Base-by-base conservation (phyloP, 2,329 filamentous ascomycete genomes). In the Cadophora sp. region DNA sequence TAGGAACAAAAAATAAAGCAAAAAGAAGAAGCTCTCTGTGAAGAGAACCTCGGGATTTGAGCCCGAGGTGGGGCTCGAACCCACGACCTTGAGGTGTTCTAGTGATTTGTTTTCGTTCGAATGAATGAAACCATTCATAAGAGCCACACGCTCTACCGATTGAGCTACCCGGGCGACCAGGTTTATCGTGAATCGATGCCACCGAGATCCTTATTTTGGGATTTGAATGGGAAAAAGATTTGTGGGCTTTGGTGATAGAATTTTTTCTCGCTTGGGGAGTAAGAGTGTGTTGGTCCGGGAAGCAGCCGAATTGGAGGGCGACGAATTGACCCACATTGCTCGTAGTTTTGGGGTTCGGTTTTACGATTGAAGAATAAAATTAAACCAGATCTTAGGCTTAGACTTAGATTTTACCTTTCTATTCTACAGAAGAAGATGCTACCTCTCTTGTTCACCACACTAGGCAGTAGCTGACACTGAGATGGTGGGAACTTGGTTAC, bases 71-170 rank as follows among this genome's bases (percentile, higher is more conserved):
- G 48, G 48, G 24, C 48, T 51, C 48, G 48, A 51, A 51, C 48
- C 48, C 48, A 51, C 48, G 48, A 51, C 48, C 48, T 51, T 51
- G 48, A 51, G 48, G 48, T 51, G 24, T 27, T 45, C 14, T 45
- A 45, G 18, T 45, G 41, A 45, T n/a, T 24, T 50, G n/a, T 11
- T 3, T 3, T 27, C 47, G 11, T 14, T 24, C 22, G 18, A 73
- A 73, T 73, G 72, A 75, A 72, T 68, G 73, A 72, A 71, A 75
- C 48, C 59, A 14, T 41, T 27, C 45, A 39, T 75, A 73, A 75
- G 72, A 75, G 73, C 69, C 73, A 72, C 72, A 75, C 73, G 73
- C 73, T 74, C 73, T 74, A 75, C 73, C 73, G 73, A 74, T 74
- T 75, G 73, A 75, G 73, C 73, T 75, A 73, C 66, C 72, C 71